Conservation (phyloP, 2,329 filamentous ascomycete species). For the Aspergillus proliferans region DNA sequence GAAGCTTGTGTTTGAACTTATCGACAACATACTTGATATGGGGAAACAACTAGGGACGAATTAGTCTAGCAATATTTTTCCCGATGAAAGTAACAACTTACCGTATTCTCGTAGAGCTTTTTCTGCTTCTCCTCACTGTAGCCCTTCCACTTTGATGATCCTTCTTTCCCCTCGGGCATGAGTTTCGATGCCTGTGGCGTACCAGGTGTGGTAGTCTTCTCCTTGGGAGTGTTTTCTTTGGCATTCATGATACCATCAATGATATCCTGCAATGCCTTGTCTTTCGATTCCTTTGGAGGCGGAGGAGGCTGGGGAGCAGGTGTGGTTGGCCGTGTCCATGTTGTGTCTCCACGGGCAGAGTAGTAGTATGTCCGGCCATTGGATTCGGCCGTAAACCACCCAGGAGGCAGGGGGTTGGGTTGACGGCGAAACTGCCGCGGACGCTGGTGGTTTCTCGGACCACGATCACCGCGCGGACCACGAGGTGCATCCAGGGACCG, state of each 20-base stretch:
- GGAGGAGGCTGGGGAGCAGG: constrained; percentile 59
- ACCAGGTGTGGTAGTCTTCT: constrained; percentile 51
- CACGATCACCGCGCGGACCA: constrained; percentile 47
- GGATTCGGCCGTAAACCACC: constrained; percentile 76
- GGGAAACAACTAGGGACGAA: constrained; percentile 61
- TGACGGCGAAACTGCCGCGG: constrained; percentile 51
- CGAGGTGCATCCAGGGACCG: constrained; percentile 40
- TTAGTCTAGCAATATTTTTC: constrained; percentile 5
- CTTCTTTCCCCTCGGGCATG: constrained; percentile 44
- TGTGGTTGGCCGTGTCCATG: constrained; percentile 71
- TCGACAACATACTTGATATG: constrained; percentile 80
- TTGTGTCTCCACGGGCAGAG: constrained; percentile 67
- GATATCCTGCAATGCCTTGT: constrained; percentile 73
- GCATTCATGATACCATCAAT: constrained; percentile 76
- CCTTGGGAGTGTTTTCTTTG: constrained; percentile 51
- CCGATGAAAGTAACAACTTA: constrained; percentile 42
- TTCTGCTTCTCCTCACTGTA: constrained; percentile 72
- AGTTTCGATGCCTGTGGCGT: constrained; percentile 59
- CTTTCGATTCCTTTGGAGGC: constrained; percentile 63
- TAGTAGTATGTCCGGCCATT: constrained; percentile 81
- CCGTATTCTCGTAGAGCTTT: constrained; percentile 90
- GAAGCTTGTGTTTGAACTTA: constrained; percentile 79
- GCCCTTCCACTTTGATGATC: constrained; percentile 46
- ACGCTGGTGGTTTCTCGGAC: constrained; percentile 47
- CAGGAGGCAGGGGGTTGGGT: constrained; percentile 62